Conservation (phyloP, 805 yeast species). For the Groenewaldozyma tartarivorans region DNA sequence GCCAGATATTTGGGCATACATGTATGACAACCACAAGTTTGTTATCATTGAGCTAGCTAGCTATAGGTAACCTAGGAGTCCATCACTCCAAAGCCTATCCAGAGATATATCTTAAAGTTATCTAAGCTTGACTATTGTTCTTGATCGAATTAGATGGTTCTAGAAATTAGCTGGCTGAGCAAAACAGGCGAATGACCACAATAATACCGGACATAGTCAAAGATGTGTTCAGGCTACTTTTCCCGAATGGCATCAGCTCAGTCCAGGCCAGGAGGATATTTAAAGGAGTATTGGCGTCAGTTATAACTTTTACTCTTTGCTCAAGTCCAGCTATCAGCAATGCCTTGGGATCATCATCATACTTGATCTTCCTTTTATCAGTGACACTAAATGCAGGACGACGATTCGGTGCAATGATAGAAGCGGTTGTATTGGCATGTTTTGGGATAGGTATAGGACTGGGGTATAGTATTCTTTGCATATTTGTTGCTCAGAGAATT, state of each 20-base stretch:
- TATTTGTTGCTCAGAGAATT: conserved; percentile 34
- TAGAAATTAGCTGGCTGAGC: no score
- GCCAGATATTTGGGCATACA: no score
- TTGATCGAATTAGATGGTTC: no score
- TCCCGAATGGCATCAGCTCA: conserved; percentile 11
- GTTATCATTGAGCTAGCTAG: no score
- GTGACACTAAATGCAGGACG: conserved; percentile 44
- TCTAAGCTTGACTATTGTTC: no score
- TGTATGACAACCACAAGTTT: no score
- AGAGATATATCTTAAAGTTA: no score
- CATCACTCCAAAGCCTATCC: no score
- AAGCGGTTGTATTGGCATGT: conserved; percentile 32
- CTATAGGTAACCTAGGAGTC: no score
- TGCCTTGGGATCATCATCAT: conserved; percentile 33
- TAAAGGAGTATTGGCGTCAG: conserved; percentile 11
- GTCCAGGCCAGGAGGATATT: conserved; percentile 11
- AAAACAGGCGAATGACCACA: no score
- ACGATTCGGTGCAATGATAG: conserved; percentile 39
- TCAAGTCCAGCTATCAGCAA: conserved; percentile 30
- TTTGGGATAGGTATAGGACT: conserved; percentile 36
- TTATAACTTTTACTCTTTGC: conserved; percentile 33
- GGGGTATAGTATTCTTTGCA: conserved; percentile 33
- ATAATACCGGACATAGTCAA: no score
- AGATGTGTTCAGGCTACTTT: no score
- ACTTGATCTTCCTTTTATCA: conserved; percentile 37